Conservation (phyloP, 257 asterid genomes). For the Ajuga chamaepitys region DNA sequence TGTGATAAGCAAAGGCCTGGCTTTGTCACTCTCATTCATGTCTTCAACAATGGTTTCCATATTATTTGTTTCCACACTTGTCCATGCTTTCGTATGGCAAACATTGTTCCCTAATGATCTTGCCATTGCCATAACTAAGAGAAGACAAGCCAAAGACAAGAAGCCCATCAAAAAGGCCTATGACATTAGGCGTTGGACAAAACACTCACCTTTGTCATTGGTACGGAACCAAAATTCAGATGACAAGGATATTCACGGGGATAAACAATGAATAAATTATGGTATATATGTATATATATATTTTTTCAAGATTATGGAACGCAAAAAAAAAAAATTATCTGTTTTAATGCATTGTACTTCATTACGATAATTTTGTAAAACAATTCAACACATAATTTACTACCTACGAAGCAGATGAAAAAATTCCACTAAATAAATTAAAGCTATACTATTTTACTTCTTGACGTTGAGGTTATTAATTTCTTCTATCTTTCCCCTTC, state of each 20-base stretch:
- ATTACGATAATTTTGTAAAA: no score
- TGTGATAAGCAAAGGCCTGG: conserved; percentile 47
- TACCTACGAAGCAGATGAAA: no score
- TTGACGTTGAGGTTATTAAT: no score
- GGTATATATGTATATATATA: no score
- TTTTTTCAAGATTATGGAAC: not conserved
- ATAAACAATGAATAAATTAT: no score
- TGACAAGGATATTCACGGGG: conserved; percentile 30
- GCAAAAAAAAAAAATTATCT: no score
- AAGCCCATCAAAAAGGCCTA: conserved; percentile 45
- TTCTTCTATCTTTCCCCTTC: no score
- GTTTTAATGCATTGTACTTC: no score
- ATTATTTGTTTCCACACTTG: conserved; percentile 62
- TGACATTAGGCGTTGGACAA: conserved; percentile 59
- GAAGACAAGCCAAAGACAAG: conserved; percentile 38
- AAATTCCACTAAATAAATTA: no score
- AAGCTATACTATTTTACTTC: no score
- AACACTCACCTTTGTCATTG: conserved; percentile 54
- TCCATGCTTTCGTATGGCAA: conserved; percentile 73
- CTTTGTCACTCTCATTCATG: conserved; percentile 59
- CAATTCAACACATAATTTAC: no score
- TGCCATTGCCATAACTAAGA: conserved; percentile 86
- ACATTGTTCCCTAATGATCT: conserved; percentile 87
- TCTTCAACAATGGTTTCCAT: conserved; percentile 73
- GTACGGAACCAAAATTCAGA: conserved; percentile 36